These are phyloP conservation scores for Leptographium procerum DNA, from an alignment of 2,329 filamentous ascomycete genomes.

Conservation along the genomic window DNA sequence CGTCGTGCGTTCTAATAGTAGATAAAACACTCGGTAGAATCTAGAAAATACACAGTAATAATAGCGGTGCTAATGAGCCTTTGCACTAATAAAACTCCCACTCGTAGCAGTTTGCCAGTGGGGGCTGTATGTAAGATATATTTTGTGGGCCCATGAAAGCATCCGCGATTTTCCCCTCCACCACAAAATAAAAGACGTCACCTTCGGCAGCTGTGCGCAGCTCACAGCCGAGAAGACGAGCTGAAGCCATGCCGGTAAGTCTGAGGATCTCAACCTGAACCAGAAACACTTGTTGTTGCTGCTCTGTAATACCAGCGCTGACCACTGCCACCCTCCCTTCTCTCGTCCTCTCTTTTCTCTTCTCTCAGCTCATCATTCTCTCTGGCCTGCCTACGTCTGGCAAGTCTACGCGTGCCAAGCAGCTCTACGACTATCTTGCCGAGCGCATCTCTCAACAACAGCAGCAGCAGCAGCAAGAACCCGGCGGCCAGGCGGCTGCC, in stretches of 20 bases:
- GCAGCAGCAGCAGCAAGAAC: background rate
- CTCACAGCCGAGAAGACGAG: background rate
- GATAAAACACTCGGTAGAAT: too few relatives aligned
- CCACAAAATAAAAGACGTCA: background rate
- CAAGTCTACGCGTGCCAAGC: slow-evolving; percentile 53
- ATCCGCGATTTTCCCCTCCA: background rate
- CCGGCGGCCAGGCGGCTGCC: background rate
- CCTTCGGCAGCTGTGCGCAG: background rate
- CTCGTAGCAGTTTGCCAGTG: background rate
- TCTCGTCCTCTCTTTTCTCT: background rate
- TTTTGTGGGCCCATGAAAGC: background rate
- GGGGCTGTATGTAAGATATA: background rate
- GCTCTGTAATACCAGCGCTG: background rate
- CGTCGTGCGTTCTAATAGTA: too few relatives aligned
- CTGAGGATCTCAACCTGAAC: background rate
- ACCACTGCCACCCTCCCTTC: background rate
- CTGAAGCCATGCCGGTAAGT: slow-evolving; percentile 12
- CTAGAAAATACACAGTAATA: too few relatives aligned
- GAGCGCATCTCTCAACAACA: slow-evolving; percentile 34
- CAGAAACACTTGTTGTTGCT: too few relatives aligned
- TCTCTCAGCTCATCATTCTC: slow-evolving; percentile 50
- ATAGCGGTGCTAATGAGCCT: too few relatives aligned
- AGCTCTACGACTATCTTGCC: slow-evolving; percentile 55
- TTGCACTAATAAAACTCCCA: background rate
- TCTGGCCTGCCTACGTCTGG: slow-evolving; percentile 57